These are phyloP conservation scores for Colletotrichum cordylinicola DNA, from an alignment of 2,329 filamentous ascomycete genomes.

Conservation along the genomic window DNA sequence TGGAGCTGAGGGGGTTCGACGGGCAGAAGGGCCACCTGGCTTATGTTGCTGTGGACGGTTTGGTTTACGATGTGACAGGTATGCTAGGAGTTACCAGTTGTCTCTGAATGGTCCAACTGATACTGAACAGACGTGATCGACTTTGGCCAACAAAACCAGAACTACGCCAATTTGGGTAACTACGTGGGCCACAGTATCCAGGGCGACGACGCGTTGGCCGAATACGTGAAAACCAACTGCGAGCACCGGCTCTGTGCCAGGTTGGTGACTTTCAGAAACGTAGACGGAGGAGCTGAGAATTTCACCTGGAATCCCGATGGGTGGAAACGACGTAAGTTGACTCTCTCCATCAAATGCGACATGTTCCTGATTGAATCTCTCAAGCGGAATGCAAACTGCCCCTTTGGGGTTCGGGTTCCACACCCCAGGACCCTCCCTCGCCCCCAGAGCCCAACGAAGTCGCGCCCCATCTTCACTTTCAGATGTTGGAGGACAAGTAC, in stretches of 20 bases:
- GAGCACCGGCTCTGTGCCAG: background rate
- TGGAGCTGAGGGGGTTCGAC: background rate
- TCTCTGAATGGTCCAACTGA: background rate
- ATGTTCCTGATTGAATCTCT: background rate
- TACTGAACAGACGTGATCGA: background rate
- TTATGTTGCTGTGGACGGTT: background rate
- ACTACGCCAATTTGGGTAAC: background rate
- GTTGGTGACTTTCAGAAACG: background rate
- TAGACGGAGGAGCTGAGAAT: too few species aligned
- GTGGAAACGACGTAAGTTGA: background rate
- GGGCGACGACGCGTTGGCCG: background rate
- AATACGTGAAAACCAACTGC: background rate
- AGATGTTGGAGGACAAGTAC: background rate
- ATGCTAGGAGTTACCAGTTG: background rate
- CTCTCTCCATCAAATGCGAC: background rate
- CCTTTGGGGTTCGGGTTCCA: background rate
- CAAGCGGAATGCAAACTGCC: rapidly evolving
- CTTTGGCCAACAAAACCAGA: background rate
- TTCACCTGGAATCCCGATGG: background rate
- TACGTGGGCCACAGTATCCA: background rate
- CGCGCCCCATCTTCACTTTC: background rate
- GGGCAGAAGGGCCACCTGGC: background rate
- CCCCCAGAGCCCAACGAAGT: background rate
- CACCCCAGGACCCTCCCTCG: background rate
- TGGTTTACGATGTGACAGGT: conserved; percentile 24